Percentiles rank a stretch among this genome's conserved stretches.
Evolutionary conservation across 148 eudicot species (phyloP).

Genomic region (Cornus florida): DNA sequence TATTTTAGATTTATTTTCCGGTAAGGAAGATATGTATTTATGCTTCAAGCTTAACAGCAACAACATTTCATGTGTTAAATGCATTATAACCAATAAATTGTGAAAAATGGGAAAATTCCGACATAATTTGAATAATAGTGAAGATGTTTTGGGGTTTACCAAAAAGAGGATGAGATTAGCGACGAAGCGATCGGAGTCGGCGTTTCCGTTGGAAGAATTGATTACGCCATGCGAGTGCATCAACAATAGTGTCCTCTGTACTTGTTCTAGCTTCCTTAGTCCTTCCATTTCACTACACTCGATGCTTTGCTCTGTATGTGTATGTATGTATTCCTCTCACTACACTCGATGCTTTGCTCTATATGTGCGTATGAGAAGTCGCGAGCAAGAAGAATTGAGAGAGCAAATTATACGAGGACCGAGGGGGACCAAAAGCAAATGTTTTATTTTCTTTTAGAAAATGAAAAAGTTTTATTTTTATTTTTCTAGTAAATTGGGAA

Average conservation of each 20-base stretch:
- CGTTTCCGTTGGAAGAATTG: slow-evolving; percentile 17
- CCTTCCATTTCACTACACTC: slow-evolving; percentile 47
- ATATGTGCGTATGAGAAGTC: too few relatives aligned
- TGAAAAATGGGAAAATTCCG: not conserved
- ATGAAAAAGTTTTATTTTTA: too few relatives aligned
- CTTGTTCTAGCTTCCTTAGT: slow-evolving; percentile 58
- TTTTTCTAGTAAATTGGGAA: too few relatives aligned
- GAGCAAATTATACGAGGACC: too few relatives aligned
- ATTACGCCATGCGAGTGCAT: slow-evolving; percentile 34
- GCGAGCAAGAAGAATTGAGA: too few relatives aligned
- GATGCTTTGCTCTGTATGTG: not conserved
- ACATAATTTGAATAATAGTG: not conserved
- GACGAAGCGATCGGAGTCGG: slow-evolving; percentile 66
- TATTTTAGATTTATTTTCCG: too few relatives aligned
- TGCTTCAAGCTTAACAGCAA: too few relatives aligned
- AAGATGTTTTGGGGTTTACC: slow-evolving; percentile 32
- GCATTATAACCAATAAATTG: not conserved
- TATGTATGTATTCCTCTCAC: too few relatives aligned
- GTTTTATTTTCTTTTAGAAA: too few relatives aligned
- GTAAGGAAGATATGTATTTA: too few relatives aligned
- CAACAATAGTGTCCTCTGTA: slow-evolving; percentile 40
- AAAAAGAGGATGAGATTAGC: slow-evolving; percentile 56
- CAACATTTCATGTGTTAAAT: not conserved
- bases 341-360: too few relatives aligned
- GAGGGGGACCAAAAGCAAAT: too few relatives aligned